Conservation (phyloP, 495 filamentous ascomycete genomes). For the Neurospora sp. region DNA sequence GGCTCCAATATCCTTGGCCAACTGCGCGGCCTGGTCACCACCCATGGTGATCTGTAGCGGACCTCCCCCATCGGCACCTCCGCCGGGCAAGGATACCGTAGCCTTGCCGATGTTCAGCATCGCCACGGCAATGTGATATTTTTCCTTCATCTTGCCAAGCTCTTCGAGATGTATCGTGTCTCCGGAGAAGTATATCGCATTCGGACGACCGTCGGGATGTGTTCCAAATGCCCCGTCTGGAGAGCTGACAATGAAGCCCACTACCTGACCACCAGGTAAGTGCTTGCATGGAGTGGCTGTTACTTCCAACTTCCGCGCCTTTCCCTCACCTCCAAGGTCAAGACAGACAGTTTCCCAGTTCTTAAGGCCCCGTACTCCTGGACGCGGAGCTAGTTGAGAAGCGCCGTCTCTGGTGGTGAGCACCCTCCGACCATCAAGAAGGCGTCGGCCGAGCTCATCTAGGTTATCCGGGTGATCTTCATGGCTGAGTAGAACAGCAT, state of each 20-base stretch:
- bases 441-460: conserved; percentile 26
- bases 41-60: conserved; percentile 41
- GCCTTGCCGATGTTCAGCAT: conserved; percentile 31
- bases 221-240: conserved; percentile 26
- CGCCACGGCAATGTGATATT: conserved; percentile 26
- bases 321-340: conserved; percentile 7
- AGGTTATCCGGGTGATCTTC: conserved; percentile 49
- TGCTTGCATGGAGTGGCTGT: conserved; percentile 38
- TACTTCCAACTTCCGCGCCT: conserved; percentile 35
- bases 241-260: conserved; percentile 35
- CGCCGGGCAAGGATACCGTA: conserved; percentile 14
- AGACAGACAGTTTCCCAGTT: conserved; percentile 16
- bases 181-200: conserved; percentile 46
- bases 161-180: conserved; percentile 45
- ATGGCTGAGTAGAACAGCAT: conserved; percentile 43
- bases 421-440: conserved; percentile 40
- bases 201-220: conserved; percentile 27
- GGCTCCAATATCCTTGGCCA: conserved; percentile 33
- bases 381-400: conserved; percentile 30
- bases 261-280: conserved; percentile 37
- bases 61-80: conserved; percentile 4
- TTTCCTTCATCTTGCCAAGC: conserved; percentile 21
- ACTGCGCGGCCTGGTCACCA: conserved; percentile 30
- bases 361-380: conserved; percentile 31
- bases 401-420: conserved; percentile 43